Evolutionary conservation across 805 yeast genomes (phyloP), one percentile per base, ranked within the genome.

Genomic region (Saturnispora serradocipensis): DNA sequence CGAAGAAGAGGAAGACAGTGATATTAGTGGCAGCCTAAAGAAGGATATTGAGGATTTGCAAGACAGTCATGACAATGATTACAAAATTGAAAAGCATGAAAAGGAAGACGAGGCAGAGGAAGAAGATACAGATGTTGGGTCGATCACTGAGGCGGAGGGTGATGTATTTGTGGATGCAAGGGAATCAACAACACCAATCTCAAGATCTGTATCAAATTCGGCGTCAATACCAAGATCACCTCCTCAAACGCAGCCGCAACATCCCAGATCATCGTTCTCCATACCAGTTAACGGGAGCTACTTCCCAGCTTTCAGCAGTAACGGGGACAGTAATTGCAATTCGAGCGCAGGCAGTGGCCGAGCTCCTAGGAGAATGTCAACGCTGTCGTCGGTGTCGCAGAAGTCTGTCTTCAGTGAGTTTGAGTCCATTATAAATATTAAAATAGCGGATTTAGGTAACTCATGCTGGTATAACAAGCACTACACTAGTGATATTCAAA

Each of bases 401-500:
- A 46, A 43, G 13, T 54, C 62, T 4, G 38, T 56, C 4, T 27
- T 61, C 6, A 51, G 56, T 40, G 67, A 63, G 18, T 61, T 67
- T 53, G 67, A 63, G 36, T 66, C 66, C 18, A 53, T 67, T 16
- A 68, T 69, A 16, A 65, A 67, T 10, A 78, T 82, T 36, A 82
- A 82, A 57, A 75, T 82, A 39, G 87, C 87, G 3, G 88, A 82
- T 63, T 70, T 82, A 54, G 88, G 88, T 34, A 82, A 82, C 61
- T 84, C 86, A 3, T 81, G 86, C 64, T 81, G 82, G 80, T 67
- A 71, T 27, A 70, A 76, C 58, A 76, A 74, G 49, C 88, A 82
- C 61, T 82, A 77, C 61, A 80, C 86, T 4, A 78, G 80, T 59
- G 85, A 81, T 60, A 81, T 82, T 53, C 86, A 82, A 63, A 82